Conservation (phyloP, 2,329 filamentous ascomycete species). For the Penicillium sp. region DNA sequence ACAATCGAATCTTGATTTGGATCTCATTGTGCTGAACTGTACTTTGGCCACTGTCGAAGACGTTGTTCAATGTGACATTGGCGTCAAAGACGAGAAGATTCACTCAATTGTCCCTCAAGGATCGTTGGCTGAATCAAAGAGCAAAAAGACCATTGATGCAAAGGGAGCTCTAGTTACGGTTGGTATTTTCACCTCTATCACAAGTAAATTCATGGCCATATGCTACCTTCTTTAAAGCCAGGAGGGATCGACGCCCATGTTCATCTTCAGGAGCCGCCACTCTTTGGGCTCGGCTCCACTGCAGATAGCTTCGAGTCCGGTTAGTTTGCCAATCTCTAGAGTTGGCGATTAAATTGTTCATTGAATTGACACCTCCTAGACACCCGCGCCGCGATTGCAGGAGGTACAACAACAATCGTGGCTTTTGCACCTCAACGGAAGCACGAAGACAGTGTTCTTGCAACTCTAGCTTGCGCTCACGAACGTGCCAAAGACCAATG, state of each 20-base stretch:
- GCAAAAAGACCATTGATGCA: constrained; percentile 6
- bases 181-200: neutral
- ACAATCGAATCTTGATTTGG: neutral
- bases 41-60: neutral
- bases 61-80: constrained; percentile 8
- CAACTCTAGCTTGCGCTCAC: neutral
- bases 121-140: constrained; percentile 1
- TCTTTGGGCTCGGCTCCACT: neutral
- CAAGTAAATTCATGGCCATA: neutral
- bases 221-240: constrained; percentile 20
- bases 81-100: constrained; percentile 14
- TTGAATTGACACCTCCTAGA: neutral
- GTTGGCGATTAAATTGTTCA: neutral
- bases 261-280: constrained; percentile 26
- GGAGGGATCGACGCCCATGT: constrained; percentile 53
- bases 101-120: constrained; percentile 1
- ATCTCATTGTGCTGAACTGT: neutral
- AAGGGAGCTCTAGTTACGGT: constrained; percentile 4
- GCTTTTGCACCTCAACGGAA: constrained; percentile 51
- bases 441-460: neutral
- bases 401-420: constrained; percentile 59
- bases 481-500: neutral
- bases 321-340: neutral
- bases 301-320: neutral
- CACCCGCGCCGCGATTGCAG: constrained; percentile 48